Percentiles rank a stretch among this genome's conserved stretches.
Evolutionary conservation across 2,329 filamentous ascomycete genomes (phyloP).

Genomic region (Colletotrichum graminicola): DNA sequence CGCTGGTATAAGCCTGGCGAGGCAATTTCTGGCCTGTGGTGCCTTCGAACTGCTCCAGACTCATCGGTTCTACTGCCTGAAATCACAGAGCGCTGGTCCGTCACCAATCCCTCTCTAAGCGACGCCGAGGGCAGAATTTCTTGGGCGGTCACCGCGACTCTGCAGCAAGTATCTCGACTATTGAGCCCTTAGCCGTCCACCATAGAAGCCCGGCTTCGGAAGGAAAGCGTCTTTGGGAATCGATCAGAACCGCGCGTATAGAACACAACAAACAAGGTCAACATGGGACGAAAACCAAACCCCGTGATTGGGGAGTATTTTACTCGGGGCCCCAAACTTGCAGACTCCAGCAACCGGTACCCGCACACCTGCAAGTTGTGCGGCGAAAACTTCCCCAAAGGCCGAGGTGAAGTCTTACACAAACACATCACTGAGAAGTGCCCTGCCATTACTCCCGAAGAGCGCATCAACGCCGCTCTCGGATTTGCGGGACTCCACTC

Average conservation of each 20-base stretch:
- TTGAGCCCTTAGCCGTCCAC: conserved; percentile 22
- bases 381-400: conserved; percentile 90
- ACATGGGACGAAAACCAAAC: conserved; percentile 87
- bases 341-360: conserved; percentile 92
- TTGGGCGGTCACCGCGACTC: conserved; percentile 37
- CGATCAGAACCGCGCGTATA: not conserved
- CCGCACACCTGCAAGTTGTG: conserved; percentile 91
- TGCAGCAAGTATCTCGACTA: conserved; percentile 22
- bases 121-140: conserved; percentile 37
- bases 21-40: conserved; percentile 34
- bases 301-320: conserved; percentile 90
- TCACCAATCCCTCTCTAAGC: conserved; percentile 30
- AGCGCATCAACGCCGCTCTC: conserved; percentile 76
- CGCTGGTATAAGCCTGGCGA: conserved; percentile 28
- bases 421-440: conserved; percentile 90
- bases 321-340: conserved; percentile 85
- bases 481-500: conserved; percentile 42
- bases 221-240: not conserved
- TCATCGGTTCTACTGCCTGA: not conserved
- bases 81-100: conserved; percentile 20
- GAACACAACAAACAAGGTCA: conserved; percentile 41
- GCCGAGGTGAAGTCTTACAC: conserved; percentile 84
- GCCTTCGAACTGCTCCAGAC: conserved; percentile 1
- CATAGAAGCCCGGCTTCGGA: not conserved
- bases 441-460: conserved; percentile 79